These are phyloP conservation scores for Colletotrichum ledebouriae DNA, from an alignment of 2,329 filamentous ascomycete genomes.

Conservation along the genomic window DNA sequence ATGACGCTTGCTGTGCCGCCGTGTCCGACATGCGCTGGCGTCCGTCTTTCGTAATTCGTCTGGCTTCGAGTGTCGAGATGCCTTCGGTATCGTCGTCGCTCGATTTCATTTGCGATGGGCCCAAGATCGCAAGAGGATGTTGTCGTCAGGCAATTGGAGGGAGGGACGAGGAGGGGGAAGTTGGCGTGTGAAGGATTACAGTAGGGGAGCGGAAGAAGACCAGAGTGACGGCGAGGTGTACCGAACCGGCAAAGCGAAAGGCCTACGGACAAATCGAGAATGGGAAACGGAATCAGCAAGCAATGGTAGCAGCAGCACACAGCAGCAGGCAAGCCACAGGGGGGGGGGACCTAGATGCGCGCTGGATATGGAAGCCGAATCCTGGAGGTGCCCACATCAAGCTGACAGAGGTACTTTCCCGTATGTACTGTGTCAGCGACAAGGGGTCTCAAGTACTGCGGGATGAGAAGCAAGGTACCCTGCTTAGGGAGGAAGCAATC, in stretches of 20 bases:
- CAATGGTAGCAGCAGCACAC: neutral
- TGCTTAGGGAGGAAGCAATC: constrained; percentile 11
- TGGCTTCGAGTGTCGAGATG: neutral
- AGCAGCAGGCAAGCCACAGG: constrained; percentile 3
- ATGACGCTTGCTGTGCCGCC: constrained; percentile 30
- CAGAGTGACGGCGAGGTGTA: constrained; percentile 12
- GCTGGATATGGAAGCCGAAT: constrained; percentile 5
- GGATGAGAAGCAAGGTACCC: neutral
- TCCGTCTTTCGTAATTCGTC: neutral
- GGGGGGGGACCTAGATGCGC: neutral
- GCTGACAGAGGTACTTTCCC: constrained; percentile 28
- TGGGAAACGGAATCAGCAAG: constrained; percentile 11
- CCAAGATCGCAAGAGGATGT: constrained; percentile 22
- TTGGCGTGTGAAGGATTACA: neutral
- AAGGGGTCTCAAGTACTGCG: constrained; percentile 3
- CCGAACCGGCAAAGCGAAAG: constrained; percentile 21
- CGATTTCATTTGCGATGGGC: constrained; percentile 20
- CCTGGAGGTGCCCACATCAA: constrained; percentile 22
- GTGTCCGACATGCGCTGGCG: constrained; percentile 31
- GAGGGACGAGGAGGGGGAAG: neutral
- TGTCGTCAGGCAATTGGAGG: constrained; percentile 6
- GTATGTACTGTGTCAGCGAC: constrained; percentile 27
- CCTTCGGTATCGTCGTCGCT: constrained; percentile 14
- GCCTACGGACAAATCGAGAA: constrained; percentile 15
- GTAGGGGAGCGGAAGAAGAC: constrained; percentile 7